Evolutionary conservation across 164 flowering plant species (phyloP).

Genomic region (Dillenia turbinata): DNA sequence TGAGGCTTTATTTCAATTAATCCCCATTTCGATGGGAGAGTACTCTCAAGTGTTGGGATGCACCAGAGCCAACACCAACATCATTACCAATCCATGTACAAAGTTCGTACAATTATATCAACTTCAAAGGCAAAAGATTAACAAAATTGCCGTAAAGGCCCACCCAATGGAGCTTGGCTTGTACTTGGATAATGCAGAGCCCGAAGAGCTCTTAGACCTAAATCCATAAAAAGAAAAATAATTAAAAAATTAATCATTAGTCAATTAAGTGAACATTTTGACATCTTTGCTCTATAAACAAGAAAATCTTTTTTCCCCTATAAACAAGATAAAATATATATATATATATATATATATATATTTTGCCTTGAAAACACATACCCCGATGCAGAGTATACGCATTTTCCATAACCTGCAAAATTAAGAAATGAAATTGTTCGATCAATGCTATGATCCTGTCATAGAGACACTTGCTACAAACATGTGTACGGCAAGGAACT

Average conservation of each 20-base stretch:
- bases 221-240: constrained; percentile 14
- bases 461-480: too few species aligned
- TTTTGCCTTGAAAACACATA: constrained; percentile 15
- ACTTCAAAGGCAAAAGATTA: constrained; percentile 35
- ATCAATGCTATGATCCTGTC: background rate
- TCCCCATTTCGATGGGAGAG: too few species aligned
- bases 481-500: too few species aligned
- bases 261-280: background rate
- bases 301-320: background rate
- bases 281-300: background rate
- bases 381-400: constrained; percentile 49
- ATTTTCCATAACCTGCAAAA: constrained; percentile 60
- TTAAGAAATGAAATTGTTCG: background rate
- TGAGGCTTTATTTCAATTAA: background rate
- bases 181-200: constrained; percentile 16
- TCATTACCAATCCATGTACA: constrained; percentile 4
- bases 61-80: too few species aligned
- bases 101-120: constrained; percentile 6
- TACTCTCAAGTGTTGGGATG: too few species aligned
- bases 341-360: too few species aligned
- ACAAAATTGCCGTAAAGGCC: constrained; percentile 21
- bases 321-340: too few species aligned
- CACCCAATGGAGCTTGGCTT: constrained; percentile 16
- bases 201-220: constrained; percentile 34
- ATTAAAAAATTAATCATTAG: background rate